Evolutionary conservation across 2,329 filamentous ascomycete species (phyloP).

Genomic region (Thelonectria blattea): DNA sequence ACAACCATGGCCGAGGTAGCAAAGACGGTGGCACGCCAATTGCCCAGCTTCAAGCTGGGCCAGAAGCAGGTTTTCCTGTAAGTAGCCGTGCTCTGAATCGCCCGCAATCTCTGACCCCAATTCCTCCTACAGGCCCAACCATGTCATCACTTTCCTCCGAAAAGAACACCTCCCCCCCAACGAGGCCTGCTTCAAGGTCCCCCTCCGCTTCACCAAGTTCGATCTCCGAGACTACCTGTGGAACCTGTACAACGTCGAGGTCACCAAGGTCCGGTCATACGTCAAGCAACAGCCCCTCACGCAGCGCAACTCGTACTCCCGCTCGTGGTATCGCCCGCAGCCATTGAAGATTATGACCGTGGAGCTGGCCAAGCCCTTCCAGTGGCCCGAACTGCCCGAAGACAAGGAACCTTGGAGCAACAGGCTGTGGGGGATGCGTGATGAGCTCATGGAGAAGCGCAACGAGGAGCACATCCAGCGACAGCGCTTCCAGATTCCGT

Average conservation of each 20-base stretch:
- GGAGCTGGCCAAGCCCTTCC: slow-evolving; percentile 85
- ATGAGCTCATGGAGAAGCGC: slow-evolving; percentile 53
- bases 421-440: slow-evolving; percentile 60
- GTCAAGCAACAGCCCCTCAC: slow-evolving; percentile 70
- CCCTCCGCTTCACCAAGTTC: slow-evolving; percentile 92
- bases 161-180: slow-evolving; percentile 74
- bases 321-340: slow-evolving; percentile 71
- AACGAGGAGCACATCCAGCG: slow-evolving; percentile 43
- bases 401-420: slow-evolving; percentile 70
- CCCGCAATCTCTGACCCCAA: slow-evolving; percentile 13
- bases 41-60: slow-evolving; percentile 56
- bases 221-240: slow-evolving; percentile 95
- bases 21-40: slow-evolving; percentile 46
- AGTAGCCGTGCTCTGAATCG: slow-evolving; percentile 32
- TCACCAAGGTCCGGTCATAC: slow-evolving; percentile 75
- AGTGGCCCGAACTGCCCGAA: slow-evolving; percentile 77
- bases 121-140: slow-evolving; percentile 69
- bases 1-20: slow-evolving; percentile 49
- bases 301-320: slow-evolving; percentile 54
- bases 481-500: slow-evolving; percentile 44
- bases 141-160: slow-evolving; percentile 78
- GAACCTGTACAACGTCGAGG: slow-evolving; percentile 80
- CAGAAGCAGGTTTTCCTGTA: slow-evolving; percentile 63
- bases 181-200: slow-evolving; percentile 89
- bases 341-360: slow-evolving; percentile 93